phyloP scores from a whole-genome alignment of 2,329 filamentous ascomycete species.

The Mollisiaceae sp. region DNA sequence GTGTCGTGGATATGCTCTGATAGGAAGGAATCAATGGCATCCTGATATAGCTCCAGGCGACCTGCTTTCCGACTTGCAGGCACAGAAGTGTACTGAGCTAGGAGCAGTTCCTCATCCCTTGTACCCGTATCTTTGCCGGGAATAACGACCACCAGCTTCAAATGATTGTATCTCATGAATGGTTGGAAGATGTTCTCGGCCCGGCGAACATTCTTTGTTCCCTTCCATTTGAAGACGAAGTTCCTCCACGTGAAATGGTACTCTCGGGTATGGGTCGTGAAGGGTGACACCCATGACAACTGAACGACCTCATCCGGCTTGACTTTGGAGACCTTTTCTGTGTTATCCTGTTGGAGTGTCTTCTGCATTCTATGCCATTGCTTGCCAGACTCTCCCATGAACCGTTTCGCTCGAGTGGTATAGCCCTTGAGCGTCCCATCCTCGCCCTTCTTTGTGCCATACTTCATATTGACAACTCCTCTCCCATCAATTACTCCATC shows the following conservation, averaged over 20 bases:
- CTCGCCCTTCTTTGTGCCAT: constrained; percentile 24
- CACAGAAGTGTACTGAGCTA: constrained; percentile 23
- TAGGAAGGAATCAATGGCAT: constrained; percentile 20
- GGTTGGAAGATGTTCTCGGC: constrained; percentile 7
- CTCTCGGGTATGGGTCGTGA: constrained; percentile 18
- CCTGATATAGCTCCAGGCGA: constrained; percentile 23
- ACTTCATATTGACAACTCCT: constrained; percentile 23
- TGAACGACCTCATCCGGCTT: constrained; percentile 23
- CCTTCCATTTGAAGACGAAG: constrained; percentile 26
- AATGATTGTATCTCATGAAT: constrained; percentile 20
- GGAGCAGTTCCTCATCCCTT: constrained; percentile 11
- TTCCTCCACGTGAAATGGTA: constrained; percentile 24
- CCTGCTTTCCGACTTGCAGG: constrained; percentile 22
- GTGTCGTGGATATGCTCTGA: constrained; percentile 6
- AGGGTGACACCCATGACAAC: constrained; percentile 21
- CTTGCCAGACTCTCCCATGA: constrained; percentile 26
- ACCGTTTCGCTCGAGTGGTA: constrained; percentile 16
- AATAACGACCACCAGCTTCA: constrained; percentile 24
- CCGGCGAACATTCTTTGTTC: constrained; percentile 9
- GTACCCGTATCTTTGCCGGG: neutral
- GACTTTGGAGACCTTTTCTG: constrained; percentile 12
- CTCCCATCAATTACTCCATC: constrained; percentile 28
- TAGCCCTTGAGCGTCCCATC: constrained; percentile 29
- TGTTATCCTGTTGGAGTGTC: neutral
- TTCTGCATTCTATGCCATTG: constrained; percentile 22